These are phyloP conservation scores for Pseudofabraea citricarpa DNA, from an alignment of 2,329 filamentous ascomycete genomes.

Conservation along the genomic window DNA sequence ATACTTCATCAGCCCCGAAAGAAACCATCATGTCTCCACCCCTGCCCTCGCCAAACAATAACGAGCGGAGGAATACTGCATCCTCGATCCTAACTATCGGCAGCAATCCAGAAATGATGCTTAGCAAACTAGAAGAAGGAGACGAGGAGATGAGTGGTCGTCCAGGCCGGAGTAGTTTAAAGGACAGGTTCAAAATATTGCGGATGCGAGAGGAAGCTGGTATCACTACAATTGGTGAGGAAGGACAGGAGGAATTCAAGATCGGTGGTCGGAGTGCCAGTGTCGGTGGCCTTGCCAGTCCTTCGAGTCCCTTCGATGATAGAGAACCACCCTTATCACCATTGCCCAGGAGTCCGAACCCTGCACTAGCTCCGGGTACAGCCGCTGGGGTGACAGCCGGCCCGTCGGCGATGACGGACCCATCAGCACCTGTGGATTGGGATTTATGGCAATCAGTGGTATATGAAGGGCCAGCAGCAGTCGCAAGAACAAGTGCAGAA, in stretches of 20 bases:
- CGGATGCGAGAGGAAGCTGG: constrained; percentile 70
- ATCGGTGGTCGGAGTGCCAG: constrained; percentile 13
- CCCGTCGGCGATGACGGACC: constrained; percentile 63
- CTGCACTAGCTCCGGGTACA: constrained; percentile 75
- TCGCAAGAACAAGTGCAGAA: constrained; percentile 81
- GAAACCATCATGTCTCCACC: constrained; percentile 51
- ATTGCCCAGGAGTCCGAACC: constrained; percentile 39
- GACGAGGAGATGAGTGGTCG: constrained; percentile 58
- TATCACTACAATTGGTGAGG: constrained; percentile 49
- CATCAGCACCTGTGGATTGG: constrained; percentile 80
- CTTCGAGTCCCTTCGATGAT: constrained; percentile 26
- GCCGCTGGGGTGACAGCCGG: constrained; percentile 76
- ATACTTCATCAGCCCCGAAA: constrained; percentile 52
- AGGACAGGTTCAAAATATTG: constrained; percentile 74
- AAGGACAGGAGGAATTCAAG: constrained; percentile 31
- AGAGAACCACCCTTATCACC: constrained; percentile 26
- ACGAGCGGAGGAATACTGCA: constrained; percentile 64
- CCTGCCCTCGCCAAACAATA: constrained; percentile 24
- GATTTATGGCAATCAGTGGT: constrained; percentile 96
- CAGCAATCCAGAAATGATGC: constrained; percentile 77
- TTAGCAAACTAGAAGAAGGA: constrained; percentile 74
- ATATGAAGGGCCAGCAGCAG: constrained; percentile 85
- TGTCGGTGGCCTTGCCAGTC: constrained; percentile 36
- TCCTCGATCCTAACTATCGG: constrained; percentile 74
- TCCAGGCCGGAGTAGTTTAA: constrained; percentile 58